A percentile compares a stretch with the other conserved stretches of the same genome.
These are phyloP conservation scores for Wallacemonas sp. DNA, from an alignment of 208 protist genomes.

Conservation along the genomic window DNA sequence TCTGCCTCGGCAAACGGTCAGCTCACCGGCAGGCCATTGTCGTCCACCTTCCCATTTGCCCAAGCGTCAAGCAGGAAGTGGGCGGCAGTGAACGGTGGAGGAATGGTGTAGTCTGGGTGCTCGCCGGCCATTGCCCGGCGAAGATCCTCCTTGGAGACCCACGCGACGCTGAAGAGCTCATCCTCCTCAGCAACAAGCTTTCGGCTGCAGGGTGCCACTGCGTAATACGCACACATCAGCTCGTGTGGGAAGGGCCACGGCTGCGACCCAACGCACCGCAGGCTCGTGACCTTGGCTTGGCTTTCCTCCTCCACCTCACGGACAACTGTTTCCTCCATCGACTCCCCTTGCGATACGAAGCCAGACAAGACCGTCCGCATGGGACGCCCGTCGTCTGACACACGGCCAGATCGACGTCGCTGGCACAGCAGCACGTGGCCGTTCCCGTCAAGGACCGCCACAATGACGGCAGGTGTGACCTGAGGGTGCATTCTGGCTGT, in stretches of 20 bases:
- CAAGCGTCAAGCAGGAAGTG: conserved; percentile 37
- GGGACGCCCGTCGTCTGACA: not conserved
- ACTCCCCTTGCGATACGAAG: conserved; percentile 47
- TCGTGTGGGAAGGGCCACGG: conserved; percentile 41
- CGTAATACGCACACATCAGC: conserved; percentile 64
- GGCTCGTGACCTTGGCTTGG: conserved; percentile 20
- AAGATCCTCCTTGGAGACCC: conserved; percentile 48
- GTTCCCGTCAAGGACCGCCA: conserved; percentile 42
- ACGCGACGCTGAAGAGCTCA: conserved; percentile 45
- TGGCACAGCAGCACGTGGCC: conserved; percentile 48
- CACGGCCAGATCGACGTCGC: conserved; percentile 12
- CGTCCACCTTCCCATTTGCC: conserved; percentile 17
- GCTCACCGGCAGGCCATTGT: not conserved
- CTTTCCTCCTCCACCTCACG: conserved; percentile 64
- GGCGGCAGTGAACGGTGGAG: conserved; percentile 30
- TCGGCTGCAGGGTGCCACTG: conserved; percentile 17
- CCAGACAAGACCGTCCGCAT: conserved; percentile 47
- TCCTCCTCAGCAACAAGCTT: conserved; percentile 23
- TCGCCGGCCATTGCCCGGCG: conserved; percentile 24
- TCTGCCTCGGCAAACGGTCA: not conserved
- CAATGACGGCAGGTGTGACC: conserved; percentile 43
- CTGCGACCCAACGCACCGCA: conserved; percentile 56
- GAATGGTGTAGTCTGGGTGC: conserved; percentile 26
- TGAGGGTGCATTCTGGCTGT: conserved; percentile 23
- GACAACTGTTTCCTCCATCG: conserved; percentile 44